Evolutionary conservation across 441 rosid species (phyloP).

Genomic region (Croton laevigatus): DNA sequence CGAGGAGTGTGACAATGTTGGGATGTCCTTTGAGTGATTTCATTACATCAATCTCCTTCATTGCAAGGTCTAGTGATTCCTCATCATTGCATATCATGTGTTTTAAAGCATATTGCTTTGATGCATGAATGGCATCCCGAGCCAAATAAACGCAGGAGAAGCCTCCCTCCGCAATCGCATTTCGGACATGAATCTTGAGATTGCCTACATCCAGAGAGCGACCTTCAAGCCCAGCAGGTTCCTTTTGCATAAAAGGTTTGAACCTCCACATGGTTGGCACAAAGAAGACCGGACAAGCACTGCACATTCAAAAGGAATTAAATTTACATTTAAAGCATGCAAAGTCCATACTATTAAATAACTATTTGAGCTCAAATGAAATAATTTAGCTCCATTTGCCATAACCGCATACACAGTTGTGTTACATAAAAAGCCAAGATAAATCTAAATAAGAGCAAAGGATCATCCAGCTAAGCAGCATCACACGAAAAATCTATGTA

Average conservation of each 20-base stretch:
- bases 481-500: background rate
- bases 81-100: constrained; percentile 87
- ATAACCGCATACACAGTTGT: background rate
- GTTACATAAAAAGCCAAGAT: background rate
- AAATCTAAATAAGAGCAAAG: background rate
- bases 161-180: constrained; percentile 89
- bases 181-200: constrained; percentile 68
- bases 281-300: constrained; percentile 8
- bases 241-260: constrained; percentile 78
- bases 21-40: constrained; percentile 87
- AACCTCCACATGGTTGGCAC: constrained; percentile 80
- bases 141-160: constrained; percentile 91
- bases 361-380: background rate
- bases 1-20: constrained; percentile 62
- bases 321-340: background rate
- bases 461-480: background rate
- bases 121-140: constrained; percentile 54
- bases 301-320: constrained; percentile 1
- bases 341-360: background rate
- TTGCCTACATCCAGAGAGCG: constrained; percentile 71
- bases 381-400: background rate
- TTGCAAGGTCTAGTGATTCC: constrained; percentile 64
- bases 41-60: constrained; percentile 81
- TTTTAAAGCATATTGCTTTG: constrained; percentile 89
- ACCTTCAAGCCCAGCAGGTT: constrained; percentile 85